Base-by-base conservation (phyloP, 345 rosid genomes). In the Ceriops tagal region DNA sequence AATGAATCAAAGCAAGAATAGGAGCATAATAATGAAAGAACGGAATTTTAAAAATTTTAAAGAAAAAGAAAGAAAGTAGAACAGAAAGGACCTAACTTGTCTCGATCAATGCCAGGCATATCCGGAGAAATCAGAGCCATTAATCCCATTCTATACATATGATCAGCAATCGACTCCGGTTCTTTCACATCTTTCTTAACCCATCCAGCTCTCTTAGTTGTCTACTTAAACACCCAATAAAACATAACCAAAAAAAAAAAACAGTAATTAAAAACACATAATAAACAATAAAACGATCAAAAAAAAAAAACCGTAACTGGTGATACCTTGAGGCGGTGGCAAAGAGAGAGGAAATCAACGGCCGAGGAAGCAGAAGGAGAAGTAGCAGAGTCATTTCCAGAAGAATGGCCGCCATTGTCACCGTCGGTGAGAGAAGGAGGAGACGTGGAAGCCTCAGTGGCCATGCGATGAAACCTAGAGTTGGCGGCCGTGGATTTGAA, bases 201-300 rank as follows among this genome's bases (percentile, higher is more conserved):
- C 98, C 98, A 93, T 37, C 98, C 97, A 67, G 96, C 86, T 75
- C 98, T 83, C 72, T 92, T 89, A 39, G 98, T 91, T 6, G 95
- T 89, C 98, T 93, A 67, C 51, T 43, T 51, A 70, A 66, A 52
- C 49, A 43, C 19, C 19, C 49, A 43, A 43, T 43, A 13, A 43
- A 43, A 11, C 16, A 11, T 43, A 18, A 60, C 3, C 18, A 46
- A 28, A 61, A 67, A 65, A 68, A 18, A 58, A 28, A 32, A 2
- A 30, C 68, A 46, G 26, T 28, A 16, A 26, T 15, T 6, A 60
- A 63, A 62, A 47, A 1, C 32, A 47, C 49, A 51, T 51, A 37
- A 56, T 30, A 15, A 27, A 37, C 0, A 7, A 52, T 5, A 16
- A 34, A 53, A 46, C 1, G 0, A 2, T 26, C 20, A 20, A 46